A percentile compares a stretch with the other conserved stretches of the same genome.
Conservation (phyloP, 192 early-diverging fungal species). For the Gaertneriomyces semiglobifer region DNA sequence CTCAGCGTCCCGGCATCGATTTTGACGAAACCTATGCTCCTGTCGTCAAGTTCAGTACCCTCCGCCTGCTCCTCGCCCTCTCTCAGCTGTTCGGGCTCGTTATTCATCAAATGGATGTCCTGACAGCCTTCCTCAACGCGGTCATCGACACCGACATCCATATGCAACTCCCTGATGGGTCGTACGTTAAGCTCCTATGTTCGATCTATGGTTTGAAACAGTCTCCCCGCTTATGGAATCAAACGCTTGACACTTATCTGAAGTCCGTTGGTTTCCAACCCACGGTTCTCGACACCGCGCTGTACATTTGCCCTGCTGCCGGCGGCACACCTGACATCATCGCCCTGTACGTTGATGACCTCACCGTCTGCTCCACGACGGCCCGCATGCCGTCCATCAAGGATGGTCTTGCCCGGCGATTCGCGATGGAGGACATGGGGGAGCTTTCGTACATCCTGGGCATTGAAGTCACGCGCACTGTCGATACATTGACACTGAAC, state of each 20-base stretch:
- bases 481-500: background rate
- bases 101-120: slow-evolving; percentile 35
- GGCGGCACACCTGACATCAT: background rate
- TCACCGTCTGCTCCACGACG: background rate
- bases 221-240: slow-evolving; percentile 15
- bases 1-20: slow-evolving; percentile 9
- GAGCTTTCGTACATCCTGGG: background rate
- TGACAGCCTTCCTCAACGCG: slow-evolving; percentile 34
- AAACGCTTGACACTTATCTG: slow-evolving; percentile 6
- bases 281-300: too few species aligned
- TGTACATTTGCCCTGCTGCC: too few species aligned
- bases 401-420: background rate
- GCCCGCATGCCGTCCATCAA: background rate
- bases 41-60: slow-evolving; percentile 28
- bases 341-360: background rate
- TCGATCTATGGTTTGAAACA: slow-evolving; percentile 26
- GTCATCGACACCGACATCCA: slow-evolving; percentile 28
- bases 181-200: background rate
- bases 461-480: background rate
- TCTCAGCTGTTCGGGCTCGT: slow-evolving; percentile 9
- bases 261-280: background rate
- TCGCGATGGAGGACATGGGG: slow-evolving; percentile 1
- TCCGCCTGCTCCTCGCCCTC: slow-evolving; percentile 21
- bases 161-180: slow-evolving; percentile 33
- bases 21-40: slow-evolving; percentile 41